A percentile compares a stretch with the other conserved stretches of the same genome.
Evolutionary conservation across 768 basidiomycete species (phyloP).

Genomic region (Hygrophorus pudorinus): DNA sequence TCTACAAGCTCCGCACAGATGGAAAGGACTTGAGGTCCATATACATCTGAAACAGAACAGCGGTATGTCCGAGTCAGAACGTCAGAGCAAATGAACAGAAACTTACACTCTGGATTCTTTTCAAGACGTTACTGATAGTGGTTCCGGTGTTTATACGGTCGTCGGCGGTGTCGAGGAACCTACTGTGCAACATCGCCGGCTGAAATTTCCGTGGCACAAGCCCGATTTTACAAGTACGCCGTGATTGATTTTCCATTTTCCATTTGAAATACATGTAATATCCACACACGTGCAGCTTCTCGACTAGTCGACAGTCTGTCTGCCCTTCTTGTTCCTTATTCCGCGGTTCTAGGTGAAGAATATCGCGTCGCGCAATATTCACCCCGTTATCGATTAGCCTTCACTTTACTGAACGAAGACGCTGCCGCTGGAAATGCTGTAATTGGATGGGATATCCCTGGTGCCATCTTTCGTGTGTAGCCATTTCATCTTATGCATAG

Average conservation of each 20-base stretch:
- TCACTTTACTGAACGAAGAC: constrained; percentile 89
- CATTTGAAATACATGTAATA: background rate
- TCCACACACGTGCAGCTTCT: constrained; percentile 6
- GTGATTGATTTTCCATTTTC: too few species aligned
- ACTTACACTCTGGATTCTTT: background rate
- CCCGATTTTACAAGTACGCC: constrained; percentile 13
- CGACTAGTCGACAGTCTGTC: constrained; percentile 22
- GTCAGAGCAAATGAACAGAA: background rate
- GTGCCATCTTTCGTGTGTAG: constrained; percentile 52
- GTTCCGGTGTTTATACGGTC: constrained; percentile 16
- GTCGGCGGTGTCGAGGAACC: constrained; percentile 9
- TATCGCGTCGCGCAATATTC: constrained; percentile 66
- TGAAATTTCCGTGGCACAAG: constrained; percentile 21
- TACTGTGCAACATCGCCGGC: constrained; percentile 17
- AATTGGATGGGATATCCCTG: constrained; percentile 63
- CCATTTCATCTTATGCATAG: background rate
- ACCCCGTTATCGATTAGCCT: constrained; percentile 76
- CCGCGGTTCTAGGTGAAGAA: constrained; percentile 27
- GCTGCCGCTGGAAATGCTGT: constrained; percentile 52
- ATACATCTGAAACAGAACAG: constrained; percentile 17
- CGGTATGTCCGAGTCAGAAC: constrained; percentile 22
- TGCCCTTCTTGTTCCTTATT: constrained; percentile 33
- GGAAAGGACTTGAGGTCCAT: constrained; percentile 34
- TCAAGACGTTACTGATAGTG: constrained; percentile 4
- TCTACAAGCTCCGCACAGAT: constrained; percentile 18